Percentiles rank a stretch among this genome's conserved stretches.
These are phyloP conservation scores for Citrus australasica DNA, from an alignment of 345 rosid genomes.

Conservation along the genomic window DNA sequence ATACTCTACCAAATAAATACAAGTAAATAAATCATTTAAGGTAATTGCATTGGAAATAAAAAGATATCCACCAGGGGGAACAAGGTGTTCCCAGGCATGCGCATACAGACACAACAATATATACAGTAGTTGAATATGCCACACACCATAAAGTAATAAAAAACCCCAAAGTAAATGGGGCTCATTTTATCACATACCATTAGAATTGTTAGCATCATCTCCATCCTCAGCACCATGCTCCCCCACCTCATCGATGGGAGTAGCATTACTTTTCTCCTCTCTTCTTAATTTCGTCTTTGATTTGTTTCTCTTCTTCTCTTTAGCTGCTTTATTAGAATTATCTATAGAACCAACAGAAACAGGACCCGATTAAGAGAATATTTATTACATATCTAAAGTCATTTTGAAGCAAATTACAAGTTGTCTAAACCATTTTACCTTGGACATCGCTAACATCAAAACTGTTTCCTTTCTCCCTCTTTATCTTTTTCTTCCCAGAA, in stretches of 20 bases:
- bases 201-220: conserved; percentile 9
- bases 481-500: conserved; percentile 26
- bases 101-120: not conserved
- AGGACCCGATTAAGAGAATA: not conserved
- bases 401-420: not conserved
- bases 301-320: conserved; percentile 26
- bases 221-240: conserved; percentile 5
- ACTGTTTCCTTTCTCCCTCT: conserved; percentile 11
- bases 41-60: not conserved
- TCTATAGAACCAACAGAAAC: conserved; percentile 18
- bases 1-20: not conserved
- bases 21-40: not conserved
- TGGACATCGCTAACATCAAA: not conserved
- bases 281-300: conserved; percentile 20
- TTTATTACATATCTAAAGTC: not conserved
- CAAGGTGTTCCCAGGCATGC: not conserved
- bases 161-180: not conserved
- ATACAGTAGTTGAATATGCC: not conserved
- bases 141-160: not conserved
- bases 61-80: not conserved
- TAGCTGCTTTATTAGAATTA: not conserved
- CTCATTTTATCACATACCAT: conserved; percentile 13
- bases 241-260: not conserved
- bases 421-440: conserved; percentile 10
- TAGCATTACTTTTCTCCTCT: conserved; percentile 9